Conservation (phyloP, 306 rosid genomes). For the Ormosia emarginata region DNA sequence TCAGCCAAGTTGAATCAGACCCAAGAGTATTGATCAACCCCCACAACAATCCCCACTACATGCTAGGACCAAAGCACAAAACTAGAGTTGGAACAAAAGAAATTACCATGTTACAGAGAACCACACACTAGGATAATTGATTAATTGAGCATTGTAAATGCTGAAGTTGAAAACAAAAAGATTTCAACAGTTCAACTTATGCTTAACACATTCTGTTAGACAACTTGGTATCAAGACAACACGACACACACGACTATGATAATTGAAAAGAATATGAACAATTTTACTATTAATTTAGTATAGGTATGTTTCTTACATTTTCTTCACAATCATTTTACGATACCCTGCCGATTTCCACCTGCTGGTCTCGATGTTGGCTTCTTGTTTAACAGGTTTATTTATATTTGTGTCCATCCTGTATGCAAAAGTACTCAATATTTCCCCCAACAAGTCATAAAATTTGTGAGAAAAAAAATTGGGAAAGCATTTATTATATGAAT, state of each 20-base stretch:
- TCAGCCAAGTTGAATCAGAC: neutral
- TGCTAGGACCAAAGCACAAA: neutral
- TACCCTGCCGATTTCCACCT: slow-evolving; percentile 13
- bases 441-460: slow-evolving; percentile 8
- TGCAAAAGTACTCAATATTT: neutral
- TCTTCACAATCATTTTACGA: neutral
- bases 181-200: neutral
- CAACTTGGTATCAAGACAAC: neutral
- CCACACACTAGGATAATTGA: neutral
- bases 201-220: neutral
- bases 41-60: neutral
- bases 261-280: neutral
- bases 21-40: neutral
- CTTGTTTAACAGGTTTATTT: neutral
- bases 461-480: neutral
- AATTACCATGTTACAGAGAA: neutral
- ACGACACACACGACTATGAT: neutral
- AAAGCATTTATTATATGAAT: neutral
- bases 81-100: neutral
- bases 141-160: neutral
- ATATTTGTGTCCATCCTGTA: slow-evolving; percentile 2
- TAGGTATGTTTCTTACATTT: slow-evolving; percentile 14
- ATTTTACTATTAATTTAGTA: neutral
- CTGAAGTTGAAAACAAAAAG: neutral
- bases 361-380: neutral